phyloP scores from a whole-genome alignment of 2,329 filamentous ascomycete species.

The Trichoderma hamatum region DNA sequence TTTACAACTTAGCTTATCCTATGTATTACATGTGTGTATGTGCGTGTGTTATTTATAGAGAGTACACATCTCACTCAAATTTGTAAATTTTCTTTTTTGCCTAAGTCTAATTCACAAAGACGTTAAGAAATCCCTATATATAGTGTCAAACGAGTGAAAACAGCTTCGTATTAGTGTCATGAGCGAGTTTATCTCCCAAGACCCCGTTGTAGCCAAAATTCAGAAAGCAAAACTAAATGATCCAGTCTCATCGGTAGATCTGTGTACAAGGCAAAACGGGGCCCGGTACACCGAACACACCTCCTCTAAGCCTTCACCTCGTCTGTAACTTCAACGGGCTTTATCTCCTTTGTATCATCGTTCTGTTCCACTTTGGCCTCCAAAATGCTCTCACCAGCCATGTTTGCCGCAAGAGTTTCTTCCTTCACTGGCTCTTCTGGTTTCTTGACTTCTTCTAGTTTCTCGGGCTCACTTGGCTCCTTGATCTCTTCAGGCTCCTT shows the following conservation, averaged over 20 bases:
- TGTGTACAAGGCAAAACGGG: not conserved
- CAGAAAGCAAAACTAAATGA: not conserved
- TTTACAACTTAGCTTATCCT: not conserved
- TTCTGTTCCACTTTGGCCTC: conserved; percentile 44
- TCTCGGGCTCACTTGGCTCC: not conserved
- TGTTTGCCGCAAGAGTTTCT: conserved; percentile 47
- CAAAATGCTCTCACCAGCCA: conserved; percentile 49
- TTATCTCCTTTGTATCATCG: conserved; percentile 38
- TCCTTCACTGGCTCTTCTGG: conserved; percentile 25
- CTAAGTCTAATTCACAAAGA: not conserved
- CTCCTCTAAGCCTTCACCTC: conserved; percentile 29
- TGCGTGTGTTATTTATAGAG: not conserved
- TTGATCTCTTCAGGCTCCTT: not conserved
- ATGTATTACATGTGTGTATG: not conserved
- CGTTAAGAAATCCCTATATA: not conserved
- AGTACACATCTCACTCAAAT: not conserved
- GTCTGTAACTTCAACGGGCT: conserved; percentile 44
- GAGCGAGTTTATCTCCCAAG: not conserved
- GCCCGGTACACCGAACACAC: not conserved
- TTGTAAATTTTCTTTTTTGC: not conserved
- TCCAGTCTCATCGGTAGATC: not conserved
- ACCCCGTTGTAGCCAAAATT: not conserved
- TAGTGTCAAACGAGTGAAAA: not conserved
- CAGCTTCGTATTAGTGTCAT: not conserved
- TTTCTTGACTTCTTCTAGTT: not conserved